phyloP scores from a whole-genome alignment of 176 grass and related monocot genomes.

The Triticum turgidum region DNA sequence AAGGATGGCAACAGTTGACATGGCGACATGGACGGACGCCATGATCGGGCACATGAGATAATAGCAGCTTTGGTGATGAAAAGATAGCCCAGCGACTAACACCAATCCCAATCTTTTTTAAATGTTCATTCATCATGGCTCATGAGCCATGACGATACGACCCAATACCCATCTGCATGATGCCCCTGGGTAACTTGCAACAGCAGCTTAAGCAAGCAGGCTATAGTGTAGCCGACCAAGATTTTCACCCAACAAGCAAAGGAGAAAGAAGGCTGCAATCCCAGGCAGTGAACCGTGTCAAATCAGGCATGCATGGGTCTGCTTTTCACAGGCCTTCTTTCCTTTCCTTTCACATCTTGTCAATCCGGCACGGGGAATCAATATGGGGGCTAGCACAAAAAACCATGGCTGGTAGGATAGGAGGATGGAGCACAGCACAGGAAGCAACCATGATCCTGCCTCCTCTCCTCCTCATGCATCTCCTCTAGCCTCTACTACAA shows the following conservation, averaged over 20 bases:
- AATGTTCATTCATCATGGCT: constrained; percentile 1
- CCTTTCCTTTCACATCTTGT: constrained; percentile 75
- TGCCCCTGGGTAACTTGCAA: background rate
- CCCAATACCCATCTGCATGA: constrained; percentile 10
- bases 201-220: background rate
- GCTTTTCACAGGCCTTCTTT: constrained; percentile 49
- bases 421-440: constrained; percentile 1
- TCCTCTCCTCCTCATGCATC: constrained; percentile 5
- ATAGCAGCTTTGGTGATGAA: constrained; percentile 50
- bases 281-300: constrained; percentile 12
- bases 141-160: background rate
- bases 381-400: constrained; percentile 47
- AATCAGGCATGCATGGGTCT: constrained; percentile 26
- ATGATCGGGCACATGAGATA: constrained; percentile 57
- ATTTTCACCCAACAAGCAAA: constrained; percentile 12
- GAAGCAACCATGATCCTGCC: constrained; percentile 26
- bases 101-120: background rate
- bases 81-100: constrained; percentile 37
- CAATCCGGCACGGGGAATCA: constrained; percentile 55
- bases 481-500: background rate
- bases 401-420: constrained; percentile 15
- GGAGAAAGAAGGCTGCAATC: constrained; percentile 2
- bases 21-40: constrained; percentile 37
- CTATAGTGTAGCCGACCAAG: constrained; percentile 7
- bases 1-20: constrained; percentile 32